Conservation (phyloP, 257 asterid species). For the Ophiorrhiza pumila region DNA sequence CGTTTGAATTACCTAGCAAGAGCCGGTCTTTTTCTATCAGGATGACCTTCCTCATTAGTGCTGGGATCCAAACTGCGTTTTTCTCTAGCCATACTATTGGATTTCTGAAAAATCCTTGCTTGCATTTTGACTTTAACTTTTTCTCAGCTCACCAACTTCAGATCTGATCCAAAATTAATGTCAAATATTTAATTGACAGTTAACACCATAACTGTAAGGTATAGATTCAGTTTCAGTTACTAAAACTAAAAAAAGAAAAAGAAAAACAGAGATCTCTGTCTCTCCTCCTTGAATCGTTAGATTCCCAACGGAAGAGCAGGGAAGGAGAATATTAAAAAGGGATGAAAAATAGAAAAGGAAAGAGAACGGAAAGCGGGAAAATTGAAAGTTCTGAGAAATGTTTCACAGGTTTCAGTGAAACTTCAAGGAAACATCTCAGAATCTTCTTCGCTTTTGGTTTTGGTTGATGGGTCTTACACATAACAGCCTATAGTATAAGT, state of each 20-base stretch:
- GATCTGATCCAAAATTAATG: conserved; percentile 13
- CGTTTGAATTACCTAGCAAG: conserved; percentile 68
- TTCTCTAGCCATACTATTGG: conserved; percentile 65
- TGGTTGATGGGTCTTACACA: neutral
- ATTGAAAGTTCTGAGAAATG: conserved; percentile 63
- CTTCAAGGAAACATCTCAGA: conserved; percentile 35
- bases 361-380: conserved; percentile 50
- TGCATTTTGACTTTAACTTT: conserved; percentile 41
- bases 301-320: conserved; percentile 30
- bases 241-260: neutral
- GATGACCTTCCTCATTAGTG: conserved; percentile 64
- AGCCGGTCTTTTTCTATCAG: conserved; percentile 93
- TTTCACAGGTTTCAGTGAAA: conserved; percentile 35
- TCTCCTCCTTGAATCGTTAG: conserved; percentile 10
- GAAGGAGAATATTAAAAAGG: conserved; percentile 25
- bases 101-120: conserved; percentile 49
- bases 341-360: conserved; percentile 10
- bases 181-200: neutral
- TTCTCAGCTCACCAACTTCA: neutral
- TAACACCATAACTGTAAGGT: neutral
- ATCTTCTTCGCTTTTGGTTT: conserved; percentile 16
- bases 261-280: conserved; percentile 5
- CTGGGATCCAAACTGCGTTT: conserved; percentile 69
- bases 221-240: conserved; percentile 11
- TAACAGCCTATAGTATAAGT: too few species aligned